Evolutionary conservation across 768 basidiomycete genomes (phyloP), one percentile per base, ranked within the genome.

Genomic region (Rhodotorula sphaerocarpa): DNA sequence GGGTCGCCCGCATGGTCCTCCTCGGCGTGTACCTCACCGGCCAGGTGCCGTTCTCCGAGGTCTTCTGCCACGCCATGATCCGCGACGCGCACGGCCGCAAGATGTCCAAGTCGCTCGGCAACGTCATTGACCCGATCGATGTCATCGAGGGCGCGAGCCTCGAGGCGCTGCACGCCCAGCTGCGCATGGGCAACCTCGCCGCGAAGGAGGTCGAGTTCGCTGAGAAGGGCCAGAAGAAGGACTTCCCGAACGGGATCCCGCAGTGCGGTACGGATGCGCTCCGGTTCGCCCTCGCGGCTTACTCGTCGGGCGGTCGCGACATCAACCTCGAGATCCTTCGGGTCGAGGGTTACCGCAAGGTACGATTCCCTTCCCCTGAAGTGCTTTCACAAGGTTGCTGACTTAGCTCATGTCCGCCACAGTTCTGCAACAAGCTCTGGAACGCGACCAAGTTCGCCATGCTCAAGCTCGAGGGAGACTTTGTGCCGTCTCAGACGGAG

Each of bases 371-470:
- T 10, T 11, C 16, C 11, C 11, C 43, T 7, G 6, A 9, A 16
- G 5, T 30, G n/a, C 6, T 6, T 30, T 47, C 25, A 39, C 16
- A 16, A 50, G 31, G 31, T n/a, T n/a, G 15, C 10, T 20, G 42
- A 47, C 23, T 42, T 9, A 14, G 5, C 20, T 23, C 6, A 7
- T 25, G n/a, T n/a, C n/a, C 18, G 14, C 12, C 6, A 20, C 55
- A 67, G 77, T 99, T 99, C 80, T 97, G 95, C 79, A 99, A 99
- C 79, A 97, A 97, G 79, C 84, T 97, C 31, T 97, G 93, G 81
- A 99, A 99, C 73, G 95, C 95, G 2, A 96, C 91, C 51, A 92
- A 92, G 76, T 97, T 99, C 71, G 93, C 92, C n/a, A 90, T 97
- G 87, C 83, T 96, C 75, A 93, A 93, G 78, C 79, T 99, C 36